These are phyloP conservation scores for Blastosporella zonata DNA, from an alignment of 1,284 basidiomycete species.

Conservation along the genomic window DNA sequence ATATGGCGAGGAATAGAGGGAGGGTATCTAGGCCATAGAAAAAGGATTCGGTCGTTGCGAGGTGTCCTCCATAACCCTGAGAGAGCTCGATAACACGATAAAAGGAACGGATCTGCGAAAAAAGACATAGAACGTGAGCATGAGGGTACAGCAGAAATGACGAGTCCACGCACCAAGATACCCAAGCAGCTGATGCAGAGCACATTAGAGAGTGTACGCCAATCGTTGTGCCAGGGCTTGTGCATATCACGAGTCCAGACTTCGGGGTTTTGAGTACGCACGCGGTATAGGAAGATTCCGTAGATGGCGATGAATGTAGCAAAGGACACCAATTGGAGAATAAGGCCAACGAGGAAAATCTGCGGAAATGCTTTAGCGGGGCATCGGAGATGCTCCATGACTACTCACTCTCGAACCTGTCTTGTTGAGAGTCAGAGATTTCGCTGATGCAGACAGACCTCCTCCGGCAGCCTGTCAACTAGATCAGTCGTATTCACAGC, in stretches of 20 bases:
- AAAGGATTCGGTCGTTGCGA: conserved; percentile 58
- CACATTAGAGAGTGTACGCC: conserved; percentile 55
- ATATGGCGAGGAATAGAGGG: conserved; percentile 60
- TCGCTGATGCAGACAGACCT: conserved; percentile 35
- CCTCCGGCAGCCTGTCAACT: conserved; percentile 41
- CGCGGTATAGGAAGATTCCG: conserved; percentile 53
- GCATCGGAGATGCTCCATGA: neutral
- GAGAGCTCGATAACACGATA: conserved; percentile 68
- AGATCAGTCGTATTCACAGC: neutral
- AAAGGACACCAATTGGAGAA: conserved; percentile 64
- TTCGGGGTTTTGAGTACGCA: conserved; percentile 43
- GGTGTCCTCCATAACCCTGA: conserved; percentile 59
- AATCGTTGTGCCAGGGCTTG: conserved; percentile 53
- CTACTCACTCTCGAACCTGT: conserved; percentile 36
- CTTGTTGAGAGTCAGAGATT: conserved; percentile 24
- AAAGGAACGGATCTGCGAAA: conserved; percentile 57
- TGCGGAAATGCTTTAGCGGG: conserved; percentile 21
- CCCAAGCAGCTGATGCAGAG: conserved; percentile 62
- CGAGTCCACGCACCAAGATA: conserved; percentile 54
- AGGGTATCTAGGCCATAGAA: conserved; percentile 71
- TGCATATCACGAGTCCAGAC: conserved; percentile 42
- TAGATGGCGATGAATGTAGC: conserved; percentile 57
- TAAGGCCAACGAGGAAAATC: conserved; percentile 65
- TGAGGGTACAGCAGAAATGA: neutral
- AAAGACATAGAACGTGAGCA: neutral